A percentile compares a stretch with the other conserved stretches of the same genome.
These are phyloP conservation scores for Smallanthus sonchifolius DNA, from an alignment of 129 eudicot genomes.

Conservation along the genomic window DNA sequence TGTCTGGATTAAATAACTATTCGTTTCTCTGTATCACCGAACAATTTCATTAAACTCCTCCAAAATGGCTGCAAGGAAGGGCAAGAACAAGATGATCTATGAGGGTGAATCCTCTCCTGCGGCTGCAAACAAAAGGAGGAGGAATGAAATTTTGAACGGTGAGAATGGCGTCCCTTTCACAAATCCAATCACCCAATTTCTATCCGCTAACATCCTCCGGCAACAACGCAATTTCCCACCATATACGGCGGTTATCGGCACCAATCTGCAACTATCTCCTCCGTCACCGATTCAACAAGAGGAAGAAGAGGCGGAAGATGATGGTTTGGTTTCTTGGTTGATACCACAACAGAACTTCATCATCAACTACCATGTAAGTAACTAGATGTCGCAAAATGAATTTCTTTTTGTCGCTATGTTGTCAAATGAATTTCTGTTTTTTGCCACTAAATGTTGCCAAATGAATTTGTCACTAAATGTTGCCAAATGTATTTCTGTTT, in stretches of 20 bases:
- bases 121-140: neutral
- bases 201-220: neutral
- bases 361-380: neutral
- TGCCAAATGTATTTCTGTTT: too few relatives aligned
- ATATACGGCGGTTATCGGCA: neutral
- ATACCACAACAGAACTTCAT: neutral
- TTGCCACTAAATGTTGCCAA: too few relatives aligned
- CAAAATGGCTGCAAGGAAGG: neutral
- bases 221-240: neutral
- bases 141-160: neutral
- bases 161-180: neutral
- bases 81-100: neutral
- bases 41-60: neutral
- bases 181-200: neutral
- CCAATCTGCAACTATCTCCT: neutral
- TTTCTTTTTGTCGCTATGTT: too few relatives aligned
- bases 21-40: neutral
- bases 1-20: neutral
- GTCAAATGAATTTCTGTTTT: too few relatives aligned
- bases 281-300: neutral
- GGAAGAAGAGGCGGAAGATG: neutral
- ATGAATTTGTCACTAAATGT: too few relatives aligned
- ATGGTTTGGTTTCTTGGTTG: neutral
- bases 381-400: neutral
- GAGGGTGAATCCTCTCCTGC: neutral